phyloP scores from a whole-genome alignment of 2,329 filamentous ascomycete species.

The Alternaria triticina region DNA sequence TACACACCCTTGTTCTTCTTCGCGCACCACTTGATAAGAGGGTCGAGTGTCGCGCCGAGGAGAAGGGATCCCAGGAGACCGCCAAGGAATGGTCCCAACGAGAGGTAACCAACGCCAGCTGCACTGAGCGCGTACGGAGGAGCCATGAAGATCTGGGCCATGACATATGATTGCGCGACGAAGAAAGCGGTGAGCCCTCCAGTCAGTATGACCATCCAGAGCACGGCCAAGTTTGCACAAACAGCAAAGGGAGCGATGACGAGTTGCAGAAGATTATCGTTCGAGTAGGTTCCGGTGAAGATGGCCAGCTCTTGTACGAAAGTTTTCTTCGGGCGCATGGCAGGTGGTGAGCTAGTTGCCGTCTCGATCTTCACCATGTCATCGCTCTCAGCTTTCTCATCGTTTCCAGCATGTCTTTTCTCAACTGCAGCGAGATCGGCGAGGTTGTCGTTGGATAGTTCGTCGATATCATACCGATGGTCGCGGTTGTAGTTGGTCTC shows the following conservation, averaged over 20 bases:
- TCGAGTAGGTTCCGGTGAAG: conserved; percentile 49
- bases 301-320: conserved; percentile 46
- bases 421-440: conserved; percentile 33
- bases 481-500: conserved; percentile 58
- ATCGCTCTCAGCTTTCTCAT: conserved; percentile 12
- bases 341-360: conserved; percentile 17
- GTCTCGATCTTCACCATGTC: conserved; percentile 32
- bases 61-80: conserved; percentile 36
- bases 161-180: conserved; percentile 52
- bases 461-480: conserved; percentile 42
- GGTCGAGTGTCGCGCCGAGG: conserved; percentile 42
- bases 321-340: conserved; percentile 42
- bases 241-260: conserved; percentile 56
- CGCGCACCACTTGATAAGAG: conserved; percentile 52
- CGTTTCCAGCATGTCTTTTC: conserved; percentile 22
- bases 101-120: conserved; percentile 53
- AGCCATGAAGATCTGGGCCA: conserved; percentile 57
- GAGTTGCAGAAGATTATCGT: conserved; percentile 49
- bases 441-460: conserved; percentile 35
- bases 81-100: conserved; percentile 51
- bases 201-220: conserved; percentile 58
- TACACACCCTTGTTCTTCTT: conserved; percentile 60
- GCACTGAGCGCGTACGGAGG: conserved; percentile 55
- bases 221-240: conserved; percentile 59
- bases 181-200: conserved; percentile 53